Conservation (phyloP, 495 filamentous ascomycete genomes). For the Penicillium goetzii region DNA sequence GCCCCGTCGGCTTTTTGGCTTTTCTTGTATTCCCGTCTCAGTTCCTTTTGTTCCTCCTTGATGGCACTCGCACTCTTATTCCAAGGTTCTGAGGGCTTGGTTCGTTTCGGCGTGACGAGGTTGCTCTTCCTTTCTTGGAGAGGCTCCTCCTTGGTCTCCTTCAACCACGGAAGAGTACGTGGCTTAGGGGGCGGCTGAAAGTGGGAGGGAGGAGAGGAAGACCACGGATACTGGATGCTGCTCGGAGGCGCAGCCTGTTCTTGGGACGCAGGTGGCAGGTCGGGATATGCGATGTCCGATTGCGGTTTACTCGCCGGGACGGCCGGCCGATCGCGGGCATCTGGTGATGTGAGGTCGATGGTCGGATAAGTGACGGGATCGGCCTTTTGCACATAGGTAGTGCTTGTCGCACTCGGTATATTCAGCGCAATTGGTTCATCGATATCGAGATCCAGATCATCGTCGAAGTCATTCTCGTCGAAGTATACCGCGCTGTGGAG, state of each 20-base stretch:
- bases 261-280: constrained; percentile 43
- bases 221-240: constrained; percentile 63
- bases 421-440: constrained; percentile 41
- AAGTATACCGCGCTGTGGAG: constrained; percentile 54
- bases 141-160: constrained; percentile 38
- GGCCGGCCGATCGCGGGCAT: constrained; percentile 12
- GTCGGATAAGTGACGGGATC: constrained; percentile 32
- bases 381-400: constrained; percentile 23
- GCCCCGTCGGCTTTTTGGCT: constrained; percentile 37
- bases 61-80: constrained; percentile 79
- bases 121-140: constrained; percentile 30
- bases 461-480: constrained; percentile 60
- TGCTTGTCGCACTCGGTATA: constrained; percentile 24
- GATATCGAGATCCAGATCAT: constrained; percentile 54
- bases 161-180: constrained; percentile 60
- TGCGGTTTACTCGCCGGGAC: constrained; percentile 14
- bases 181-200: constrained; percentile 52
- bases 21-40: constrained; percentile 65
- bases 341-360: constrained; percentile 21
- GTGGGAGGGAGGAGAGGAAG: constrained; percentile 62
- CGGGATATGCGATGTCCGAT: constrained; percentile 45
- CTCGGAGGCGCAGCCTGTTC: constrained; percentile 46
- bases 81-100: constrained; percentile 65
- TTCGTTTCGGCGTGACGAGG: constrained; percentile 40
- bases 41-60: constrained; percentile 78